Evolutionary conservation across 2,329 filamentous ascomycete genomes (phyloP).

Genomic region (Botrytis aclada): DNA sequence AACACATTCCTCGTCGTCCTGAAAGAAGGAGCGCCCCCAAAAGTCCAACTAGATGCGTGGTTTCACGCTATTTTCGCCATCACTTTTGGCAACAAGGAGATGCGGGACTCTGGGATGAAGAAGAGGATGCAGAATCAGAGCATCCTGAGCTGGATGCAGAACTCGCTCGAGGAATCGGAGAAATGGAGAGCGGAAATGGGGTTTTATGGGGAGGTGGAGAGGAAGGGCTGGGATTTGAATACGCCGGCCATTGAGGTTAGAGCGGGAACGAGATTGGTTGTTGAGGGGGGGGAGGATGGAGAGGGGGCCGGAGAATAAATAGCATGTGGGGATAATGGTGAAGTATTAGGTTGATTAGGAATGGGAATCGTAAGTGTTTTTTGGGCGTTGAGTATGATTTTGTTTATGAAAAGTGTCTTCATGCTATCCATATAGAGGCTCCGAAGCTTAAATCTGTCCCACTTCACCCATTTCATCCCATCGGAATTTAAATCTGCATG

Average conservation of each 20-base stretch:
- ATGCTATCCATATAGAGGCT: background rate
- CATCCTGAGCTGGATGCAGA: background rate
- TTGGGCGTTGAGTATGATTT: too few species aligned
- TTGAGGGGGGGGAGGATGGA: background rate
- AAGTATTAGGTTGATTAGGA: background rate
- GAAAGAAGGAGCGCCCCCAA: slow-evolving; percentile 53
- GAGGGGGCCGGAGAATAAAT: too few species aligned
- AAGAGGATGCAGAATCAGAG: accelerated
- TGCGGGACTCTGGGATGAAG: accelerated
- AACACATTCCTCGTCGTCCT: slow-evolving; percentile 57
- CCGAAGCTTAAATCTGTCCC: background rate
- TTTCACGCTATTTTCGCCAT: slow-evolving; percentile 46
- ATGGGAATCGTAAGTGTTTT: too few species aligned
- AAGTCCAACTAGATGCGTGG: slow-evolving; percentile 59
- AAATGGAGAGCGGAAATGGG: background rate
- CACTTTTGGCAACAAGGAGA: accelerated
- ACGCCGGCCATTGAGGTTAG: slow-evolving; percentile 64
- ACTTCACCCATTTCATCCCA: background rate
- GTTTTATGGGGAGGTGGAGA: slow-evolving; percentile 39
- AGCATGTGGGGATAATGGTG: too few species aligned
- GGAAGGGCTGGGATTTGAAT: slow-evolving; percentile 64
- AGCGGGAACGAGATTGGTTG: slow-evolving; percentile 45
- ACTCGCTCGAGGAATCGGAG: background rate
- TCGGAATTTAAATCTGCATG: too few species aligned
- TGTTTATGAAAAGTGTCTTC: too few species aligned